These are phyloP conservation scores for Pseudonectria foliicola DNA, from an alignment of 2,329 filamentous ascomycete genomes.

Conservation along the genomic window DNA sequence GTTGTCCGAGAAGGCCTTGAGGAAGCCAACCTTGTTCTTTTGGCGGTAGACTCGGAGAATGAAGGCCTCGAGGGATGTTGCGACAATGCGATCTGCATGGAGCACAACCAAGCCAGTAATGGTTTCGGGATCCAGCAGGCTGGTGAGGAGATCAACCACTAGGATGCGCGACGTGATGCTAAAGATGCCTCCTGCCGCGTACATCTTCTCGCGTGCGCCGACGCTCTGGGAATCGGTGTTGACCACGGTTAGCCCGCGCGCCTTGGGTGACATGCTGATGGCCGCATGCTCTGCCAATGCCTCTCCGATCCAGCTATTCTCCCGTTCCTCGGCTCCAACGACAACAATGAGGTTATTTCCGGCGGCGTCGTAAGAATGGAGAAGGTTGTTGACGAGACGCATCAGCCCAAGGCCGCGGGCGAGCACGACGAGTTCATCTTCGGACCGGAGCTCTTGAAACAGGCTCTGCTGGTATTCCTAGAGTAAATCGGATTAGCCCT, in stretches of 20 bases:
- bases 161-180: conserved; percentile 94
- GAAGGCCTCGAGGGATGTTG: conserved; percentile 89
- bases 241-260: conserved; percentile 80
- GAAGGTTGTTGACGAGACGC: conserved; percentile 86
- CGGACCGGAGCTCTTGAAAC: conserved; percentile 79
- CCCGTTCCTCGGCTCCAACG: conserved; percentile 81
- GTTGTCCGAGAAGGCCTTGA: conserved; percentile 93
- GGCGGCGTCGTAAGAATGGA: conserved; percentile 93
- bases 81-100: conserved; percentile 79
- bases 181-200: conserved; percentile 81
- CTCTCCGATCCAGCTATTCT: conserved; percentile 97
- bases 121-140: conserved; percentile 70
- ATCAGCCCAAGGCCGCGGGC: conserved; percentile 88
- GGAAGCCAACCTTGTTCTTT: conserved; percentile 86
- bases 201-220: conserved; percentile 82
- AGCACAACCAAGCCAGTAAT: conserved; percentile 83
- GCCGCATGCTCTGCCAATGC: conserved; percentile 92
- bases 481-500: conserved; percentile 8
- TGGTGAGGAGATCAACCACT: conserved; percentile 87
- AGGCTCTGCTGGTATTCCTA: conserved; percentile 90
- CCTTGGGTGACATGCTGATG: conserved; percentile 73
- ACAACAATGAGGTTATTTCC: conserved; percentile 89
- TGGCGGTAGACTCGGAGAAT: conserved; percentile 90
- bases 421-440: conserved; percentile 91
- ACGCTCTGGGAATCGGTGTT: conserved; percentile 94